A percentile compares a stretch with the other conserved stretches of the same genome.
phyloP scores from a whole-genome alignment of 2,329 filamentous ascomycete species.

The Penicillium paneum region DNA sequence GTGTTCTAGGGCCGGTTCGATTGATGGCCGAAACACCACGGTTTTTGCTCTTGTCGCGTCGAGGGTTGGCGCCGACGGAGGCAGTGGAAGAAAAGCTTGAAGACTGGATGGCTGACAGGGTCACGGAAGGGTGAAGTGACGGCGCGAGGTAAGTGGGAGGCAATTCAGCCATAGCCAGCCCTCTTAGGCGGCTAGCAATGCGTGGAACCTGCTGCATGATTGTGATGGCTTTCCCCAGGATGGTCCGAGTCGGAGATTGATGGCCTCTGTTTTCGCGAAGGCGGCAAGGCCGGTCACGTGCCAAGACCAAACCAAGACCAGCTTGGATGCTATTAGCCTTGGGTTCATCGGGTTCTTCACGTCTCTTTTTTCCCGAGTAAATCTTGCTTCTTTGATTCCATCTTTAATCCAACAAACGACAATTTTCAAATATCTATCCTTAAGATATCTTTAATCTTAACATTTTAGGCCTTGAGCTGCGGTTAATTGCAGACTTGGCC shows the following conservation, averaged over 20 bases:
- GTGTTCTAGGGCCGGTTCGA: conserved; percentile 69
- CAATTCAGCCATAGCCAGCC: conserved; percentile 35
- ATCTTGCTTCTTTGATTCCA: background rate
- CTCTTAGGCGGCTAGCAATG: conserved; percentile 35
- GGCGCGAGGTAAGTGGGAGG: conserved; percentile 47
- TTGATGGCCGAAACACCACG: conserved; percentile 81
- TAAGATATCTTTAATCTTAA: background rate
- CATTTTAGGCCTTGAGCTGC: background rate
- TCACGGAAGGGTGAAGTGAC: conserved; percentile 37
- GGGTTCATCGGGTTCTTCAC: background rate
- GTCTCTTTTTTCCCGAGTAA: too few species aligned
- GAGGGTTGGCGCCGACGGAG: conserved; percentile 46
- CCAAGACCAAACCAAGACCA: background rate
- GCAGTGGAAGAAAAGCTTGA: conserved; percentile 53
- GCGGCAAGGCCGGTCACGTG: conserved; percentile 29
- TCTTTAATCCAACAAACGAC: background rate
- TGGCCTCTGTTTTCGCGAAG: conserved; percentile 21
- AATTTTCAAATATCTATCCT: background rate
- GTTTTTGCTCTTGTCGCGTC: conserved; percentile 72
- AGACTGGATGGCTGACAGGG: conserved; percentile 31
- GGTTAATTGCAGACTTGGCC: conserved; percentile 1
- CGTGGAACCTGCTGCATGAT: conserved; percentile 36
- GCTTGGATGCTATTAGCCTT: background rate
- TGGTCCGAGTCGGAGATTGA: conserved; percentile 13
- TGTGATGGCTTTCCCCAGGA: conserved; percentile 20